Conservation (phyloP, 2,329 filamentous ascomycete species). For the Elsinoe necatrix region DNA sequence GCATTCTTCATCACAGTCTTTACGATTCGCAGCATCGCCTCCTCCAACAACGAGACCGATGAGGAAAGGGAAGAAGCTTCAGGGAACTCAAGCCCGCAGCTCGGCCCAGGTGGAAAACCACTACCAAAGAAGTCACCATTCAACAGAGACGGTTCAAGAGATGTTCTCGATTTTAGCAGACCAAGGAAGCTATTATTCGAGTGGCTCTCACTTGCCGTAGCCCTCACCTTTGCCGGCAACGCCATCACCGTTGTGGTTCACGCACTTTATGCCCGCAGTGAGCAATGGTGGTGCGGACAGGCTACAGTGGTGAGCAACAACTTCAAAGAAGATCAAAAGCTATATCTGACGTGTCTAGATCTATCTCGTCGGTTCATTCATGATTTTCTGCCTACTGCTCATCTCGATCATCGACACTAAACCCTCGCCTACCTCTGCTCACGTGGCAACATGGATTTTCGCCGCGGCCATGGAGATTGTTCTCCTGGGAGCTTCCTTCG, state of each 20-base stretch:
- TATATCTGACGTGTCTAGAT: slow-evolving; percentile 48
- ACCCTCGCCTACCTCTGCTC: slow-evolving; percentile 69
- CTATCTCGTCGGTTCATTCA: slow-evolving; percentile 75
- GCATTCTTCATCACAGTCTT: slow-evolving; percentile 57
- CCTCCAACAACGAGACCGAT: slow-evolving; percentile 36
- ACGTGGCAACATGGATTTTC: slow-evolving; percentile 70
- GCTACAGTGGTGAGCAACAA: slow-evolving; percentile 56
- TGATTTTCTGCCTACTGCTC: slow-evolving; percentile 77
- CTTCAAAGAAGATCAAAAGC: background rate
- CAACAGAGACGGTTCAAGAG: slow-evolving; percentile 36
- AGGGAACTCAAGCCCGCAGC: slow-evolving; percentile 36
- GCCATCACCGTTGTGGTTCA: slow-evolving; percentile 65
- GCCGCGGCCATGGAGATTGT: slow-evolving; percentile 64
- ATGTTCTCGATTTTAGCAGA: slow-evolving; percentile 52
- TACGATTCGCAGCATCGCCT: slow-evolving; percentile 50
- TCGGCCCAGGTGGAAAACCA: slow-evolving; percentile 82
- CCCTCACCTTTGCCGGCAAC: slow-evolving; percentile 68
- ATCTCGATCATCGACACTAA: slow-evolving; percentile 79
- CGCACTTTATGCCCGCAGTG: slow-evolving; percentile 56
- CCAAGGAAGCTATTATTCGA: slow-evolving; percentile 64
- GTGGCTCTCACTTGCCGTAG: slow-evolving; percentile 61
- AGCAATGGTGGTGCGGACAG: slow-evolving; percentile 77
- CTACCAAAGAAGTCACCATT: slow-evolving; percentile 57
- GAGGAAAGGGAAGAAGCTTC: slow-evolving; percentile 36
- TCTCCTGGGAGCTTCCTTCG: slow-evolving; percentile 60